Base-by-base conservation (phyloP, 2,329 filamentous ascomycete genomes). In the Aurifilum marmelostoma region DNA sequence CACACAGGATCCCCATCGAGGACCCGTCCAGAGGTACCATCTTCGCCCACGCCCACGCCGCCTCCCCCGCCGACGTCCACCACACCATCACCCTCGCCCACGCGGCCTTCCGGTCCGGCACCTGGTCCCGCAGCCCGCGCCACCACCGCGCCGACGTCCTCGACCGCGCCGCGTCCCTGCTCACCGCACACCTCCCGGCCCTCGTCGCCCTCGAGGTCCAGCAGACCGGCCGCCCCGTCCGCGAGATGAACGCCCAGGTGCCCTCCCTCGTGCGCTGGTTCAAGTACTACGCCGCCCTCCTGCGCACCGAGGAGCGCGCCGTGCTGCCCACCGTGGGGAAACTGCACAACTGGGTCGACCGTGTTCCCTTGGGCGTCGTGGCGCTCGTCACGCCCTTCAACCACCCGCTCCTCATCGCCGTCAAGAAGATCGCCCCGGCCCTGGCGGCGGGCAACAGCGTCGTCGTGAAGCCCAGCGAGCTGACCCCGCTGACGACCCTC, bases 181-280 rank as follows among this genome's bases (percentile, higher is more conserved):
- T 92, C 3, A 81, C 82, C 1, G 75, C 77, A 0, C 80, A 83
- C 9, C 80, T 92, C 1, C 82, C 85, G 0, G 77, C 80, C 0
- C 83, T 92, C 52, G 89, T 92, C 63, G 77, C 80, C 11, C 82
- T 91, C 4, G 91, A 93, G 76, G 88, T 91, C 9, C 80, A 77
- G 43, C 90, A 92, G 77, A 93, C 90, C 0, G 91, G 91, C 2
- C 87, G 90, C 0, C 87, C 87, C 0, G 81, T 90, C 37, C 87
- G 90, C 34, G 91, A 92, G 76, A 91, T 93, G 89, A 83, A 84
- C 63, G 89, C 90, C 1, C 91, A 92, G 75, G 86, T 91, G 6
- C 87, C 88, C 0, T 88, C 86, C 0, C 81, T 92, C 0, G 84
- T 88, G 0, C 86, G 88, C 58, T 92, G 90, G 90, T 88, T 92